A percentile compares a stretch with the other conserved stretches of the same genome.
phyloP scores from a whole-genome alignment of 768 basidiomycete species.

The Fistulinella prunicolor region DNA sequence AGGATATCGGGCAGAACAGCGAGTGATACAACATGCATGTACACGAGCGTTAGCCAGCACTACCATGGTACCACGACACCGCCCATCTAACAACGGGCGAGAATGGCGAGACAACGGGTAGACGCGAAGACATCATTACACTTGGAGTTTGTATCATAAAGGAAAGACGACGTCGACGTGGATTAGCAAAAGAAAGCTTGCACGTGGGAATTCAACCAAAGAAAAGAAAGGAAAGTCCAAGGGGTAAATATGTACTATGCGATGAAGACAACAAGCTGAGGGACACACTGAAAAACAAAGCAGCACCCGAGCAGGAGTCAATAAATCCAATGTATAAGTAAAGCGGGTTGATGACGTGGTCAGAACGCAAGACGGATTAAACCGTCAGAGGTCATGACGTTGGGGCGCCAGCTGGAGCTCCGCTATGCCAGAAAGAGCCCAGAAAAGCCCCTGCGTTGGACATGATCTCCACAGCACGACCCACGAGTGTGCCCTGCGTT shows the following conservation, averaged over 20 bases:
- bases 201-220: constrained; percentile 14
- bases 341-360: not conserved
- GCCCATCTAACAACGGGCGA: constrained; percentile 2
- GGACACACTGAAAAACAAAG: not conserved
- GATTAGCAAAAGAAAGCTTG: constrained; percentile 4
- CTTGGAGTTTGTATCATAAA: constrained; percentile 23
- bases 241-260: constrained; percentile 27
- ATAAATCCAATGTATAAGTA: constrained; percentile 36
- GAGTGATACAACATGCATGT: constrained; percentile 28
- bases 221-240: constrained; percentile 17
- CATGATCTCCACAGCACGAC: constrained; percentile 75
- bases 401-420: constrained; percentile 19
- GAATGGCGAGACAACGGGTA: constrained; percentile 4
- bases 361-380: not conserved
- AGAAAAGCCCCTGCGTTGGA: constrained; percentile 75
- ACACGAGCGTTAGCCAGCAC: constrained; percentile 16
- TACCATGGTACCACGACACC: constrained; percentile 9
- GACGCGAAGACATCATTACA: constrained; percentile 25
- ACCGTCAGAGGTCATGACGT: constrained; percentile 15
- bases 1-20: constrained; percentile 17
- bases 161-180: constrained; percentile 2
- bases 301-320: constrained; percentile 23
- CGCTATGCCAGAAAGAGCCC: constrained; percentile 54
- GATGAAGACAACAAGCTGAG: not conserved
- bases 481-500: constrained; percentile 45